Conservation (phyloP, 495 filamentous ascomycete species). For the Evernia prunastri region DNA sequence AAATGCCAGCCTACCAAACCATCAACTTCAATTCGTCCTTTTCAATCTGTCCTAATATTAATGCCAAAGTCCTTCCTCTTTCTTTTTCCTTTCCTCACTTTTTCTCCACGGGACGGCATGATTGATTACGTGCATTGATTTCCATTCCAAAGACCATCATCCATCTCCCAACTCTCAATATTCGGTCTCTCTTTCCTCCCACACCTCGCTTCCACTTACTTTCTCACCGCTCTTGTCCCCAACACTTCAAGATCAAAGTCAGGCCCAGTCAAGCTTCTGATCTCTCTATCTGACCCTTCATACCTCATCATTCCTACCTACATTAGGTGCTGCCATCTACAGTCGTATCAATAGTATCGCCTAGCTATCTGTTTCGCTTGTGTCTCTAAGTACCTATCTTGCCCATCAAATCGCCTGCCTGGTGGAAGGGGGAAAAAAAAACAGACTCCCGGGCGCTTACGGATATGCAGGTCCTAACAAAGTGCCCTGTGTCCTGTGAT, state of each 20-base stretch:
- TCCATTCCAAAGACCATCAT: not conserved
- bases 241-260: not conserved
- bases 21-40: not conserved
- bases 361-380: not conserved
- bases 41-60: not conserved
- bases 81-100: too few relatives aligned
- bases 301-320: too few relatives aligned
- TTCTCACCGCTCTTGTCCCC: constrained; percentile 8
- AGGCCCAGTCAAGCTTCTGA: not conserved
- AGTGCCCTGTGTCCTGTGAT: not conserved
- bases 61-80: not conserved
- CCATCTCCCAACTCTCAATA: constrained; percentile 10
- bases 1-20: not conserved
- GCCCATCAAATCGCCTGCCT: not conserved
- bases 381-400: too few relatives aligned
- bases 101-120: too few relatives aligned
- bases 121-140: constrained; percentile 9
- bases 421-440: not conserved
- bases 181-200: not conserved
- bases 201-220: not conserved
- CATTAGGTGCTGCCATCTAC: too few relatives aligned
- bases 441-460: not conserved
- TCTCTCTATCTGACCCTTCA: not conserved
- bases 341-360: too few relatives aligned
- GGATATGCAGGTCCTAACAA: constrained; percentile 3